Percentiles rank a stretch among this genome's conserved stretches.
phyloP scores from a whole-genome alignment of 2,329 filamentous ascomycete genomes.

The Hansfordia pulvinata region DNA sequence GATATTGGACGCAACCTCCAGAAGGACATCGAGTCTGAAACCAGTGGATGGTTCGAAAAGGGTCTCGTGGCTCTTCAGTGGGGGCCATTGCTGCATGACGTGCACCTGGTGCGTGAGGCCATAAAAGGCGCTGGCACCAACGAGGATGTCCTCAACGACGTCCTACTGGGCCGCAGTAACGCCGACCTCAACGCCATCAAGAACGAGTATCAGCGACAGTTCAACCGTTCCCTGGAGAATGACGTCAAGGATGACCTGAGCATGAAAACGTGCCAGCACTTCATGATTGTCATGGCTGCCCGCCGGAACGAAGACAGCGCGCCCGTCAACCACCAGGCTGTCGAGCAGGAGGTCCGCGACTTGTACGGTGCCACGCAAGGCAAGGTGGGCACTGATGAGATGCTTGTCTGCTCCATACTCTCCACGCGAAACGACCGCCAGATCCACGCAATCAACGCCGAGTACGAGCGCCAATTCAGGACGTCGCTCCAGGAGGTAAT shows the following conservation, averaged over 20 bases:
- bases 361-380: constrained; percentile 69
- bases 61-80: constrained; percentile 62
- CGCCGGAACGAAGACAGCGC: constrained; percentile 64
- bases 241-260: constrained; percentile 70
- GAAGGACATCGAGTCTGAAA: constrained; percentile 66
- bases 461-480: constrained; percentile 62
- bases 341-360: constrained; percentile 63
- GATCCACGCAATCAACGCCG: constrained; percentile 64
- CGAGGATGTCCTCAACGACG: constrained; percentile 72
- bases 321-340: constrained; percentile 57
- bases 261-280: constrained; percentile 75
- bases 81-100: constrained; percentile 70
- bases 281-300: constrained; percentile 66
- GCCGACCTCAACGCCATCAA: constrained; percentile 85
- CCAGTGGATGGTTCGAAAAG: constrained; percentile 59
- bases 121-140: constrained; percentile 77
- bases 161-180: constrained; percentile 71
- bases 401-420: constrained; percentile 68
- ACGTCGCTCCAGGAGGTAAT: constrained; percentile 60
- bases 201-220: constrained; percentile 55
- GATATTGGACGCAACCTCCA: constrained; percentile 55
- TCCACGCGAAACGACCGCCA: constrained; percentile 67
- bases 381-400: constrained; percentile 58
- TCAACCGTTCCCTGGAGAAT: constrained; percentile 50
- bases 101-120: constrained; percentile 53